Percentiles rank a stretch among this genome's conserved stretches.
phyloP scores from a whole-genome alignment of 345 rosid species.

The Eucalyptus virginea region DNA sequence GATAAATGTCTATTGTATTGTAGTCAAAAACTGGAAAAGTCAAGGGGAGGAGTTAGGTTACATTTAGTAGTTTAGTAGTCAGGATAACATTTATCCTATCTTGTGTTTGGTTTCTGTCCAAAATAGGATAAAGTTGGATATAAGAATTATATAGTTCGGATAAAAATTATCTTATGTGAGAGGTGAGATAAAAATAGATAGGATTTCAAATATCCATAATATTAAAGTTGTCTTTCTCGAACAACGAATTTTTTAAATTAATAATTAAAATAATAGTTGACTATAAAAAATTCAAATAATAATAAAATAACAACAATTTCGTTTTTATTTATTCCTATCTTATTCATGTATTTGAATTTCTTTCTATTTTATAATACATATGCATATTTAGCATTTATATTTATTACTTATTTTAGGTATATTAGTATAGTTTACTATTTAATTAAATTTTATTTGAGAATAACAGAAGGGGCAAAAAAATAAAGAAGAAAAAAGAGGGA shows the following conservation, averaged over 20 bases:
- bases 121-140: too few relatives aligned
- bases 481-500: neutral
- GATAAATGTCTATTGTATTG: neutral
- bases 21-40: neutral
- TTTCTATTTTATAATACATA: neutral
- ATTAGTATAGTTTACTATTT: neutral
- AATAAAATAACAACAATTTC: neutral
- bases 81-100: accelerated
- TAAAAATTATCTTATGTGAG: too few relatives aligned
- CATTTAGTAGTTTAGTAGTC: accelerated
- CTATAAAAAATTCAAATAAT: neutral
- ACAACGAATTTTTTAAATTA: too few relatives aligned
- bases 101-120: too few relatives aligned
- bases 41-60: too few relatives aligned
- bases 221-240: too few relatives aligned
- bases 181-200: accelerated
- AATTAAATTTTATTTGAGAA: neutral
- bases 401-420: neutral
- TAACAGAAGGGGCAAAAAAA: neutral
- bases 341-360: neutral
- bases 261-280: too few relatives aligned
- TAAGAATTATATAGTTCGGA: accelerated
- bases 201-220: accelerated
- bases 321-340: neutral
- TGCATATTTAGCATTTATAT: neutral